A percentile compares a stretch with the other conserved stretches of the same genome.
phyloP scores from a whole-genome alignment of 306 rosid genomes.

The Arachis stenosperma region DNA sequence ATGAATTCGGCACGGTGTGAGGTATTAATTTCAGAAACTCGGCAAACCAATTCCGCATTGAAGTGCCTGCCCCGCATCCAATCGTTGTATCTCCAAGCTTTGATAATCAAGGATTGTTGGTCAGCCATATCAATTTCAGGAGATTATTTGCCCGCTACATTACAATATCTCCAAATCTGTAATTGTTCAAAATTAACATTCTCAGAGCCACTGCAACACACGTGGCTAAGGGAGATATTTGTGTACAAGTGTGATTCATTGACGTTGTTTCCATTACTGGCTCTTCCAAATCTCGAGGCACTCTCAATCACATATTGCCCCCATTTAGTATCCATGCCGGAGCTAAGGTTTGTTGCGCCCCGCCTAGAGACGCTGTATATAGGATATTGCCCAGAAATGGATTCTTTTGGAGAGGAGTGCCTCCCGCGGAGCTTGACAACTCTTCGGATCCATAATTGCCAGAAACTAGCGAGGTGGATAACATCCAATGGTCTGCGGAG shows the following conservation, averaged over 20 bases:
- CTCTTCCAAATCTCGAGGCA: background rate
- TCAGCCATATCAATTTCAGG: background rate
- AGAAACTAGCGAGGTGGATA: background rate
- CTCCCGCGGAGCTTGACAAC: background rate
- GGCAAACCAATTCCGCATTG: background rate
- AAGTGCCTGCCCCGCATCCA: background rate
- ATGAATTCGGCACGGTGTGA: too few species aligned
- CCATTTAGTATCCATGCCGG: too few species aligned
- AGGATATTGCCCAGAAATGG: background rate
- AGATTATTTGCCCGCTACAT: background rate
- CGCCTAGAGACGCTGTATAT: too few species aligned
- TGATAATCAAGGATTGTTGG: background rate
- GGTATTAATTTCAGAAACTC: background rate
- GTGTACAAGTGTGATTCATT: background rate
- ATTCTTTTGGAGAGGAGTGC: background rate
- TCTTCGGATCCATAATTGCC: background rate
- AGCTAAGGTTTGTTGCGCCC: too few species aligned
- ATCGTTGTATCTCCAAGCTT: background rate
- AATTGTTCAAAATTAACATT: constrained; percentile 1
- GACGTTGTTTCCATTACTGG: background rate
- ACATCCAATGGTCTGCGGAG: background rate
- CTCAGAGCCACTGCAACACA: background rate
- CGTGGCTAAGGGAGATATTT: background rate
- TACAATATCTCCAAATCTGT: background rate
- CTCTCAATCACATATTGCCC: background rate